Base-by-base conservation (phyloP, 2,329 filamentous ascomycete species). In the Mycosphaerella arachidis region DNA sequence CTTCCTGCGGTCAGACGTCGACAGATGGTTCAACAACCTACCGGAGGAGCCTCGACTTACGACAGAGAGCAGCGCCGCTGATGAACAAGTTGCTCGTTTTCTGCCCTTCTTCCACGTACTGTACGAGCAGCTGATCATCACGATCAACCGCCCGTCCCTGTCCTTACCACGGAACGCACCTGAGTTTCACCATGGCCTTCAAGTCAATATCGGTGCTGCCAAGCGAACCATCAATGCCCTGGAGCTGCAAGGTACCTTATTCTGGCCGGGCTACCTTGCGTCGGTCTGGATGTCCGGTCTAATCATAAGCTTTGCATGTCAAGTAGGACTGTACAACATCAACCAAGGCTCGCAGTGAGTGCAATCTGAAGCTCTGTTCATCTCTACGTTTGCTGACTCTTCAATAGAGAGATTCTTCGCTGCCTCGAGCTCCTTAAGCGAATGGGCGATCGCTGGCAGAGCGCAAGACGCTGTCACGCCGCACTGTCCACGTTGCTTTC, bases 241-340 rank as follows among this genome's bases (percentile, higher is more conserved):
- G 33, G 62, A 65, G 16, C 53, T 54, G n/a, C 66, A 66, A 48
- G 56, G 51, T 7, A 63, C 63, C 27, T 50, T 68, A 10, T 67
- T 66, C 46, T 76, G 74, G 74, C 74, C 74, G 0, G 72, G 72
- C 0, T 71, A 70, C 10, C 63, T 76, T 29, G 73, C 74, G 0
- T 70, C 73, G 1, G 63, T 67, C 0, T 76, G 74, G 74, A 76
- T 75, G 72, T 70, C 72, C 6, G 74, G 75, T 7, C 65, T 76
- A 1, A 70, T 75, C 5, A 61, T 76, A 7, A 72, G 73, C 1
- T 75, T 75, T 58, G 71, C 73, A 6, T 67, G 66, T 37, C 66
- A 71, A n/a, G 63, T 74, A 24, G 65, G 67, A 9, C 58, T 71
- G 6, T 74, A 74, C 30, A 63, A 62, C 40, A 64, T 65, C 27